These are phyloP conservation scores for Candida tallmaniae DNA, from an alignment of 805 yeast genomes.

Conservation along the genomic window DNA sequence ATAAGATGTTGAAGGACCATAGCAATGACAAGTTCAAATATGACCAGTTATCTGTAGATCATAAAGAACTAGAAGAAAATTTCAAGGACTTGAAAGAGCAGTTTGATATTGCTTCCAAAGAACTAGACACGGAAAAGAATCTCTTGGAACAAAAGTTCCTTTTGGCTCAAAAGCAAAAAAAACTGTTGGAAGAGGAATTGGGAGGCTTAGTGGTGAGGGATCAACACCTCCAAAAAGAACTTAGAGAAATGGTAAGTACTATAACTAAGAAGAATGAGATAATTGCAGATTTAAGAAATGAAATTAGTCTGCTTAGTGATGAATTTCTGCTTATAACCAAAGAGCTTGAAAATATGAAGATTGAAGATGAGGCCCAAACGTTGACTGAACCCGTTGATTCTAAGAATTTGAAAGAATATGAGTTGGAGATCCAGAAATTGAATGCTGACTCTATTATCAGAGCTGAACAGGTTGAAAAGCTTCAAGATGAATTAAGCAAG, in stretches of 20 bases:
- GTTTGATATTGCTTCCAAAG: conserved; percentile 3
- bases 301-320: conserved; percentile 11
- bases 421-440: conserved; percentile 8
- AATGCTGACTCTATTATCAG: conserved; percentile 15
- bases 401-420: conserved; percentile 3
- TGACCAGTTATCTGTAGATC: conserved; percentile 1
- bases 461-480: conserved; percentile 16
- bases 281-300: conserved; percentile 15
- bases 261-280: conserved; percentile 22
- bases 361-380: neutral
- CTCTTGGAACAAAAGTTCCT: conserved; percentile 8
- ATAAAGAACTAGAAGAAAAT: neutral
- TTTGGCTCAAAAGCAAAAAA: neutral
- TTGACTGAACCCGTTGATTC: neutral
- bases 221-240: conserved; percentile 1
- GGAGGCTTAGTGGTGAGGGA: neutral
- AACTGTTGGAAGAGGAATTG: conserved; percentile 2
- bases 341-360: neutral
- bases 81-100: conserved; percentile 9
- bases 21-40: conserved; percentile 1
- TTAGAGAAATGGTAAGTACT: conserved; percentile 12
- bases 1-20: conserved; percentile 9
- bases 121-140: conserved; percentile 9
- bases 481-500: conserved; percentile 16
- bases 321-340: conserved; percentile 4